phyloP scores from a whole-genome alignment of 257 asterid genomes.

The Cruciata laevipes region DNA sequence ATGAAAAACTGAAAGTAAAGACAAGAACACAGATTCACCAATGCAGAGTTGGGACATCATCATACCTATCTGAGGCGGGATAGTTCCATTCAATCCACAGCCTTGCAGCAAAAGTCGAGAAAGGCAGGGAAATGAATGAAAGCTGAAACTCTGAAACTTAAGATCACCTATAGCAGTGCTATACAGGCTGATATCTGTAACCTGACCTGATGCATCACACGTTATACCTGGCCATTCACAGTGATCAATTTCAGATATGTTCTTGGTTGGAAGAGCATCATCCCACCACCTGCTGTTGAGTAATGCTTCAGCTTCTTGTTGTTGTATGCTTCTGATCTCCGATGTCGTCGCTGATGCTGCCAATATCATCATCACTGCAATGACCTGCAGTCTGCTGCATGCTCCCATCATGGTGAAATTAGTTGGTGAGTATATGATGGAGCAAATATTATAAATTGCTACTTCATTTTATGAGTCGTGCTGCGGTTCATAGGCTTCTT shows the following conservation, averaged over 20 bases:
- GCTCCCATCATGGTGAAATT: too few species aligned
- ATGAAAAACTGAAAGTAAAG: too few species aligned
- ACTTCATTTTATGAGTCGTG: too few species aligned
- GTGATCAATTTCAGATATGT: background rate
- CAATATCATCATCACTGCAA: background rate
- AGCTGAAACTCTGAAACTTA: constrained; percentile 1
- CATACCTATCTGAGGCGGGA: constrained; percentile 9
- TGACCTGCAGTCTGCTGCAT: background rate
- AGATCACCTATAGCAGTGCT: background rate
- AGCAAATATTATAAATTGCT: too few species aligned
- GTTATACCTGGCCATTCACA: background rate
- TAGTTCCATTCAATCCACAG: background rate
- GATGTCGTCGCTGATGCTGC: background rate
- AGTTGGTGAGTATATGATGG: too few species aligned
- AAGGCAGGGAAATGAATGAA: background rate
- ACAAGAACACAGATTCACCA: too few species aligned
- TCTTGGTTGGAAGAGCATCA: background rate
- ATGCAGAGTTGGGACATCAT: background rate
- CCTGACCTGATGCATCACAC: background rate
- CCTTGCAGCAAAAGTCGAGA: background rate
- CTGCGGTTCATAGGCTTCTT: too few species aligned
- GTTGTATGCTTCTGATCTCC: too few species aligned
- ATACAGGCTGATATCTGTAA: background rate
- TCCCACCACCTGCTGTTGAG: background rate
- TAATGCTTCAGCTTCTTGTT: background rate